A percentile compares a stretch with the other conserved stretches of the same genome.
These are phyloP conservation scores for Mrakiaceae sp. DNA, from an alignment of 1,284 basidiomycete species.

Conservation along the genomic window DNA sequence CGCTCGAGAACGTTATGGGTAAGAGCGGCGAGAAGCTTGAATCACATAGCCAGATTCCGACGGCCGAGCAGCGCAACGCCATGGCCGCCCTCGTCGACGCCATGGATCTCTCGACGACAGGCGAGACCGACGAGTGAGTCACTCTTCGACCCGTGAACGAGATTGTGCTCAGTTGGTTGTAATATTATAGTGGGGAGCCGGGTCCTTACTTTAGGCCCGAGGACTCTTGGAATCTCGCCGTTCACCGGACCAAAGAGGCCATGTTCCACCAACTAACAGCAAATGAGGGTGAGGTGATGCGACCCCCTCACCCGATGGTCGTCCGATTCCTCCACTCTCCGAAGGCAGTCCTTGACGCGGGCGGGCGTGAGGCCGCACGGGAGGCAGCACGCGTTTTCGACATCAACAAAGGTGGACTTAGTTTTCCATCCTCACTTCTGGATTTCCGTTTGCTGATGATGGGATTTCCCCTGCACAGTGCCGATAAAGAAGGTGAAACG, in stretches of 20 bases:
- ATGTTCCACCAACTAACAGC: slow-evolving; percentile 75
- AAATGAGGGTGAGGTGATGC: slow-evolving; percentile 38
- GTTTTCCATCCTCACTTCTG: neutral
- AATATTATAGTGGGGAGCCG: slow-evolving; percentile 39
- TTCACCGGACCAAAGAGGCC: slow-evolving; percentile 85
- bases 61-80: slow-evolving; percentile 56
- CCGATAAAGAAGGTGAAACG: neutral
- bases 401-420: neutral
- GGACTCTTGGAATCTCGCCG: slow-evolving; percentile 73
- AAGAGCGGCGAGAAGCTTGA: slow-evolving; percentile 61
- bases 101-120: slow-evolving; percentile 56
- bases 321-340: slow-evolving; percentile 54
- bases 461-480: neutral
- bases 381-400: neutral
- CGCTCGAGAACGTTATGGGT: slow-evolving; percentile 60
- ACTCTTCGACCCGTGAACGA: neutral
- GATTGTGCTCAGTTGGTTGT: slow-evolving; percentile 8
- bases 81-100: slow-evolving; percentile 80
- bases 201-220: slow-evolving; percentile 64
- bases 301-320: slow-evolving; percentile 38
- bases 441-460: neutral
- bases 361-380: neutral
- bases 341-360: neutral
- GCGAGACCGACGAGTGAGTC: slow-evolving; percentile 17
- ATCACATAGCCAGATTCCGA: slow-evolving; percentile 74